Percentiles rank a stretch among this genome's conserved stretches.
Evolutionary conservation across 2,329 filamentous ascomycete species (phyloP).

Genomic region (Trichoderma afroharzianum): DNA sequence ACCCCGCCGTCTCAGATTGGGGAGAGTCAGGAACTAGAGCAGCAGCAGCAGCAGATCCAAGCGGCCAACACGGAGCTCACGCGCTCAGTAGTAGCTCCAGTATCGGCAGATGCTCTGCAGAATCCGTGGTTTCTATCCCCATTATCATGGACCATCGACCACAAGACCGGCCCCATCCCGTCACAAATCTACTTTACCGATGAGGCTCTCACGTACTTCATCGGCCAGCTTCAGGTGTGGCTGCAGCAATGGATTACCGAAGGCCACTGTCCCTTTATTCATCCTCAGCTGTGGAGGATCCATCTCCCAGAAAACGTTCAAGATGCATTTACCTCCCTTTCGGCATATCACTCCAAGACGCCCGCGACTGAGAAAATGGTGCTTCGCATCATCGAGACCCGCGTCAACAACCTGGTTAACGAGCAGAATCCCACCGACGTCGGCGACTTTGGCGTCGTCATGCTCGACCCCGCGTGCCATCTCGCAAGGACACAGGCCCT

Average conservation of each 20-base stretch:
- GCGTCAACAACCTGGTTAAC: neutral
- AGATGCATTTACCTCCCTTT: neutral
- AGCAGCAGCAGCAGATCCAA: neutral
- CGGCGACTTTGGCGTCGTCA: neutral
- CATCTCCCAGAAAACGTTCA: neutral
- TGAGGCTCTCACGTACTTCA: constrained; percentile 9
- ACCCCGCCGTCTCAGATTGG: neutral
- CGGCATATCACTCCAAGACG: constrained; percentile 1
- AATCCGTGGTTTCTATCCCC: constrained; percentile 7
- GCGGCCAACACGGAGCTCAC: neutral
- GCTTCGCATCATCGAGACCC: constrained; percentile 4
- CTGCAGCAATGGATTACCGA: neutral
- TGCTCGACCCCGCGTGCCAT: constrained; percentile 8
- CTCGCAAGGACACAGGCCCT: constrained; percentile 8
- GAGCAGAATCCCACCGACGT: neutral
- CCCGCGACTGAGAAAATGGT: constrained; percentile 2
- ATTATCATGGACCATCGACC: neutral
- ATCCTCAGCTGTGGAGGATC: constrained; percentile 2
- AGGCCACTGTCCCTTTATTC: constrained; percentile 8
- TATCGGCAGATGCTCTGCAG: neutral
- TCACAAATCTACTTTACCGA: constrained; percentile 11
- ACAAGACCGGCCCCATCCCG: neutral
- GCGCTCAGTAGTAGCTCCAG: neutral
- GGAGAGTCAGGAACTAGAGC: neutral
- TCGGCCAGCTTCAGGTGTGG: neutral